Conservation (phyloP, 164 flowering plant genomes). For the Santalum album region DNA sequence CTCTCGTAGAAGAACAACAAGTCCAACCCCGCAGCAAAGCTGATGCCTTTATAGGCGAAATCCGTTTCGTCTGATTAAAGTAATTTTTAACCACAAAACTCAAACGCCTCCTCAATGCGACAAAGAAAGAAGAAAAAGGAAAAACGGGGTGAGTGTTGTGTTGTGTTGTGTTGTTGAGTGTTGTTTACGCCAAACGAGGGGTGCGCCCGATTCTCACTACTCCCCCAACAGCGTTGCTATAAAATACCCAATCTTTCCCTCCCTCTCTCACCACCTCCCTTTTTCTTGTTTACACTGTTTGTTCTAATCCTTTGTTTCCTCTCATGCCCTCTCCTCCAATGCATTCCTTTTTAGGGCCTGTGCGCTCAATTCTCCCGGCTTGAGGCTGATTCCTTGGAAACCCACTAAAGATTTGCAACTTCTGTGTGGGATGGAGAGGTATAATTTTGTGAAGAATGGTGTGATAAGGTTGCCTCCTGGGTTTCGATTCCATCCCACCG, state of each 20-base stretch:
- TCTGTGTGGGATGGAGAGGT: constrained; percentile 31
- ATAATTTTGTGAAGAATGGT: constrained; percentile 45
- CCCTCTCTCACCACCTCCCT: constrained; percentile 2
- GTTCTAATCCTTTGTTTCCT: too few relatives aligned
- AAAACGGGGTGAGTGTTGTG: constrained; percentile 17
- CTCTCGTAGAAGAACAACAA: too few relatives aligned
- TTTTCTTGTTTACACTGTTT: constrained; percentile 2
- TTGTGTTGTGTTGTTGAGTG: too few relatives aligned
- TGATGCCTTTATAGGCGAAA: too few relatives aligned
- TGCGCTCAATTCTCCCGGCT: too few relatives aligned
- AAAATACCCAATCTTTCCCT: constrained; percentile 28
- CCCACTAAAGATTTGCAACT: too few relatives aligned
- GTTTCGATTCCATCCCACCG: constrained; percentile 65
- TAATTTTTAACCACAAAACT: too few relatives aligned
- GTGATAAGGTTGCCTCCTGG: constrained; percentile 67
- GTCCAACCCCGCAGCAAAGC: too few relatives aligned
- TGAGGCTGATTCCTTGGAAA: too few relatives aligned
- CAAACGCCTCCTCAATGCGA: neutral
- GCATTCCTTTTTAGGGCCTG: too few relatives aligned
- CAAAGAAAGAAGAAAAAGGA: neutral
- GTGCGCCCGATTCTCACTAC: constrained; percentile 15
- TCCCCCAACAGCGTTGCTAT: constrained; percentile 27
- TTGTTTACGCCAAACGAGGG: constrained; percentile 55
- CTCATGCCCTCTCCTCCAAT: too few relatives aligned
- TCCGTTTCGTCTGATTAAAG: too few relatives aligned